Evolutionary conservation across 805 yeast species (phyloP).

Genomic region (Saccharomycopsis sp.): DNA sequence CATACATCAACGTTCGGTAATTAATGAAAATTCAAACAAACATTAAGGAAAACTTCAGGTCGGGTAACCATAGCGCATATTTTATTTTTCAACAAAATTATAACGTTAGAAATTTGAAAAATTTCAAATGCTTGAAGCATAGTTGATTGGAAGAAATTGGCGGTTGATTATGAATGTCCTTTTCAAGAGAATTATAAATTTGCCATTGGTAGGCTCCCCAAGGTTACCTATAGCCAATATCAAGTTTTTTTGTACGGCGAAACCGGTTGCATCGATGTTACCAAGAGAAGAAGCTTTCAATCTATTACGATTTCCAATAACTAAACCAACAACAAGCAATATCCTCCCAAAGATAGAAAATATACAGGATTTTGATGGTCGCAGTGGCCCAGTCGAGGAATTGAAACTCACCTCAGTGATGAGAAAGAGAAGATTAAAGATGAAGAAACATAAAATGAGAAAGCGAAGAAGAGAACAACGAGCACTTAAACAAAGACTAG

Average conservation of each 20-base stretch:
- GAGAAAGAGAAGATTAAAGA: conserved; percentile 84
- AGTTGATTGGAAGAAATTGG: too few species aligned
- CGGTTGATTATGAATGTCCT: too few species aligned
- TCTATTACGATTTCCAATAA: background rate
- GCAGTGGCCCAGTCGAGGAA: conserved; percentile 12
- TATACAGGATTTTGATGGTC: background rate
- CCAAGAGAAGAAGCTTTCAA: background rate
- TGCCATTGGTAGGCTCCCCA: too few species aligned
- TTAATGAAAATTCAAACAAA: background rate
- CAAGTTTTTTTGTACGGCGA: background rate
- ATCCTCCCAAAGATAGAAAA: too few species aligned
- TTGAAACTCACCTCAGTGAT: conserved; percentile 60
- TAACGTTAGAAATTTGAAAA: too few species aligned
- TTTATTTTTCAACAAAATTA: too few species aligned
- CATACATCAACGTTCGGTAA: background rate
- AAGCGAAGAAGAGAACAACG: conserved; percentile 95
- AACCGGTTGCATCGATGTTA: background rate
- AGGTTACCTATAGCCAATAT: background rate
- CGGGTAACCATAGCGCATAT: too few species aligned
- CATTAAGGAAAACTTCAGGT: too few species aligned
- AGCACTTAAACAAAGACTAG: conserved; percentile 64
- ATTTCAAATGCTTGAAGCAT: too few species aligned
- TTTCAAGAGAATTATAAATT: too few species aligned
- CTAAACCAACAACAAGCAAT: background rate
- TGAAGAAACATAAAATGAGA: conserved; percentile 96